Base-by-base conservation (phyloP, 2,329 filamentous ascomycete genomes). In the Fusarium drepaniforme region DNA sequence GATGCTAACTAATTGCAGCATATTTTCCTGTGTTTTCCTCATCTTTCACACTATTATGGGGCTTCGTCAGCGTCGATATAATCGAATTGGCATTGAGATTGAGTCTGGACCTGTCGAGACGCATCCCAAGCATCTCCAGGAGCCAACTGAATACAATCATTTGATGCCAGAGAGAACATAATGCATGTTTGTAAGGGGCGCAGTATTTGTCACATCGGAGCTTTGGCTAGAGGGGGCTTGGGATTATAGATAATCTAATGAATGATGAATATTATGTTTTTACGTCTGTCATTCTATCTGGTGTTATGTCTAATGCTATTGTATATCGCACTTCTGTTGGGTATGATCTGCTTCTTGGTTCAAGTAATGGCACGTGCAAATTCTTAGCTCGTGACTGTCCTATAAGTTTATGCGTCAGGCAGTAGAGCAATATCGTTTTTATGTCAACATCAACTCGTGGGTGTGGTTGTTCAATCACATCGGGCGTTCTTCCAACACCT, bases 11-110 rank as follows among this genome's bases (percentile, higher is more conserved):
- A 23, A 3, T 3, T 30, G 2, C 59, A 89, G 87, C 72, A 64
- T 85, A 5, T 82, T 87, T 57, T 87, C 84, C 73, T 61, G 85
- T 60, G 79, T 83, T 63, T 81, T 85, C 40, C 83, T 88, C 21
- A 72, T 83, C 15, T 81, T 87, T 7, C 83, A 86, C 76, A 77
- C 82, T 69, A 77, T 87, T 9, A 81, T 82, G 67, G 79, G 88
- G 15, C 81, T 84, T 75, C 82, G 84, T 16, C 86, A 88, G 73
- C 86, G 86, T 67, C 80, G 80, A 49, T 74, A 74, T 6, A 74
- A 74, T 9, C 60, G 74, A 5, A 53, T 74, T 8, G 72, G 71
- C 2, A 62, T 25, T 7, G 74, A 74, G 4, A 56, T 49, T 1
- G 56, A 67, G 7, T 59, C 71, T 0, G 57, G 49, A 2, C 56